Percentiles rank a stretch among this genome's conserved stretches.
These are phyloP conservation scores for Cadophora sp. DNA, from an alignment of 2,329 filamentous ascomycete species.

Conservation along the genomic window DNA sequence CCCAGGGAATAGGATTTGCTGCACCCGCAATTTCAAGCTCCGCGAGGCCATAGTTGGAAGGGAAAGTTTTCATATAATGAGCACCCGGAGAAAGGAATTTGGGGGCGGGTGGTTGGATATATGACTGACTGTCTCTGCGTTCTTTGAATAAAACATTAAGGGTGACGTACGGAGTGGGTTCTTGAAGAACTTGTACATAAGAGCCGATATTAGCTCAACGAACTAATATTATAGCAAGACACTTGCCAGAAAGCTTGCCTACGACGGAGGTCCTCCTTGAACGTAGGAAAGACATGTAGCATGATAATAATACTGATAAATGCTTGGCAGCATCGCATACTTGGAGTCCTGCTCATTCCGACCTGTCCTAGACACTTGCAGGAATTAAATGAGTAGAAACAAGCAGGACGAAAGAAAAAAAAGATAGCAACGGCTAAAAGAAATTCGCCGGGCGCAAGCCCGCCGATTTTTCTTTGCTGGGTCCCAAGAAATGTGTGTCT, in stretches of 20 bases:
- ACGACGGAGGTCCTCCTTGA: background rate
- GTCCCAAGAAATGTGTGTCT: background rate
- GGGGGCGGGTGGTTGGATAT: background rate
- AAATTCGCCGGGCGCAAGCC: background rate
- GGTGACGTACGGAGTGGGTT: background rate
- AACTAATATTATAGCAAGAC: background rate
- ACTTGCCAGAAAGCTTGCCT: background rate
- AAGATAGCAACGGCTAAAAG: background rate
- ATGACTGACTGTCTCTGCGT: background rate
- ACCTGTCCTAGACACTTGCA: background rate
- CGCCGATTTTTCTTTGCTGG: background rate
- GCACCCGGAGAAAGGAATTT: background rate
- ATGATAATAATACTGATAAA: too few species aligned
- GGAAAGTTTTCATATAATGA: background rate
- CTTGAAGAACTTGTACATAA: background rate
- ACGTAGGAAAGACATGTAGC: background rate
- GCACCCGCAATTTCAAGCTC: constrained; percentile 23
- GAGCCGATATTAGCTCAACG: background rate
- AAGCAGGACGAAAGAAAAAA: background rate
- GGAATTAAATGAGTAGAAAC: background rate
- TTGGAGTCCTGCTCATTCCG: background rate
- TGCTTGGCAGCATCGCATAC: too few species aligned
- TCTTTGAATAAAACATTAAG: background rate
- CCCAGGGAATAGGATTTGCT: constrained; percentile 25
- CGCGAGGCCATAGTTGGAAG: background rate